phyloP scores from a whole-genome alignment of 129 eudicot species.

The Kitagawia praeruptora region DNA sequence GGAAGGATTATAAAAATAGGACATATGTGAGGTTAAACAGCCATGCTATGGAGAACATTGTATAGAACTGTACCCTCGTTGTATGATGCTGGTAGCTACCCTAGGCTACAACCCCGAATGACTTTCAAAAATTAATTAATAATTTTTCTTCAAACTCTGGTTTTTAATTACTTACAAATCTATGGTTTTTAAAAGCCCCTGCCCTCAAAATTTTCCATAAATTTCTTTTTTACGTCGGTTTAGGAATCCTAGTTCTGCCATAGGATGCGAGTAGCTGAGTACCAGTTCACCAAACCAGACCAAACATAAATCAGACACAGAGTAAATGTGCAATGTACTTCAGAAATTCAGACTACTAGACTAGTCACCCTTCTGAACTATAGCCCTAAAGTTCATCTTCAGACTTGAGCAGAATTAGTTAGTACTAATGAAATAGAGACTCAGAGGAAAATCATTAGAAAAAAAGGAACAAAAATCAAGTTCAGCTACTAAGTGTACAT shows the following conservation, averaged over 20 bases:
- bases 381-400: neutral
- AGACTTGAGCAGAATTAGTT: neutral
- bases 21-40: conserved; percentile 35
- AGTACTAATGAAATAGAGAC: too few relatives aligned
- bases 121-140: too few relatives aligned
- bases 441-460: neutral
- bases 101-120: too few relatives aligned
- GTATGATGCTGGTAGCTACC: too few relatives aligned
- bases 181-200: too few relatives aligned
- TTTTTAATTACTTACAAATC: too few relatives aligned
- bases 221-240: too few relatives aligned
- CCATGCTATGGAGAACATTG: conserved; percentile 20
- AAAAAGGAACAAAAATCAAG: neutral
- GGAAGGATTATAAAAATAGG: conserved; percentile 38
- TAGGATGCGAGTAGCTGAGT: neutral
- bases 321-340: neutral
- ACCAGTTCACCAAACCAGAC: neutral
- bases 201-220: too few relatives aligned
- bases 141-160: too few relatives aligned
- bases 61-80: neutral
- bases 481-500: neutral
- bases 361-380: neutral
- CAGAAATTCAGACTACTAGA: neutral
- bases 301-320: neutral
- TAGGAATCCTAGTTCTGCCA: too few relatives aligned